Conservation (phyloP, 495 filamentous ascomycete genomes). For the Penicillium diatomitis region DNA sequence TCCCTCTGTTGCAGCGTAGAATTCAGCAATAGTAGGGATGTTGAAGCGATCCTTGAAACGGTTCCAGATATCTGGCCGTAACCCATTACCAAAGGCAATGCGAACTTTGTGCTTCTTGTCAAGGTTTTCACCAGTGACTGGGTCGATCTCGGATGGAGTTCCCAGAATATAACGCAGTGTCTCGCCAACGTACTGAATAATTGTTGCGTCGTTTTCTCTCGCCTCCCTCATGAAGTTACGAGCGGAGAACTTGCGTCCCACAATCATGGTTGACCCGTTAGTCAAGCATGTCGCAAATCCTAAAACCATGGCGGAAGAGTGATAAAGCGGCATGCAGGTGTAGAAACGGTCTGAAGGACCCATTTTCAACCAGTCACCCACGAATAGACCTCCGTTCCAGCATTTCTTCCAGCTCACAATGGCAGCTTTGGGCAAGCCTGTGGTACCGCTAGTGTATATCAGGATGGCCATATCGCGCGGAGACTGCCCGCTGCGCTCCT, state of each 20-base stretch:
- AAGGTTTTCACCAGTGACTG: constrained; percentile 57
- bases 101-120: constrained; percentile 72
- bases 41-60: constrained; percentile 80
- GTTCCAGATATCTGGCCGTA: constrained; percentile 89
- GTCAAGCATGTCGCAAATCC: constrained; percentile 53
- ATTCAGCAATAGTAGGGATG: constrained; percentile 72
- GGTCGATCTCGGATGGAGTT: constrained; percentile 53
- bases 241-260: constrained; percentile 77
- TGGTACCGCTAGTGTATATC: constrained; percentile 85
- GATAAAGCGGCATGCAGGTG: constrained; percentile 94
- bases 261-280: constrained; percentile 53
- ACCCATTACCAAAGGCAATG: constrained; percentile 83
- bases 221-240: constrained; percentile 76
- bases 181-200: constrained; percentile 94
- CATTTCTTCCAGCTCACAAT: constrained; percentile 73
- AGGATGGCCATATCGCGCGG: constrained; percentile 57
- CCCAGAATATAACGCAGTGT: constrained; percentile 85
- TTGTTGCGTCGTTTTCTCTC: constrained; percentile 60
- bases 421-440: constrained; percentile 84
- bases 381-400: constrained; percentile 43
- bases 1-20: constrained; percentile 87
- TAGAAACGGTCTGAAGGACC: constrained; percentile 61
- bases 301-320: constrained; percentile 70
- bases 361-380: constrained; percentile 47
- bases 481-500: constrained; percentile 41